Percentiles rank a stretch among this genome's conserved stretches.
phyloP scores from a whole-genome alignment of 2,329 filamentous ascomycete genomes.

The Aspergillus sergii region DNA sequence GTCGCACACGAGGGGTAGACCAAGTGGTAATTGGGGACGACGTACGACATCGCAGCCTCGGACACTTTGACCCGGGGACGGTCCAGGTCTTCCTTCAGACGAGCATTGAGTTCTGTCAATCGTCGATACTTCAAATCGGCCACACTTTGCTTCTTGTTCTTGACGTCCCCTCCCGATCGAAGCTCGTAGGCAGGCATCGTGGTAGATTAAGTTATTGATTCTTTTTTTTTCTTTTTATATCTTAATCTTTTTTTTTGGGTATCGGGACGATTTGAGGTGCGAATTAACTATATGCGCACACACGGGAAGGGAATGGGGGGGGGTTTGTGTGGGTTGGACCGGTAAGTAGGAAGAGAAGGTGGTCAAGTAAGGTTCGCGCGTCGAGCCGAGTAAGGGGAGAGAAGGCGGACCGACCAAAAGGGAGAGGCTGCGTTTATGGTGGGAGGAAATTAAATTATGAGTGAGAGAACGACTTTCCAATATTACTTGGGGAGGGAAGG shows the following conservation, averaged over 20 bases:
- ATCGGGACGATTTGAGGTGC: not conserved
- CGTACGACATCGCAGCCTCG: conserved; percentile 84
- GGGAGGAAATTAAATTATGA: conserved; percentile 6
- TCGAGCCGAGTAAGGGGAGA: conserved; percentile 9
- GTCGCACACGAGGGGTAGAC: conserved; percentile 7
- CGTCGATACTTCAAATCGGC: conserved; percentile 95
- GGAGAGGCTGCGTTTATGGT: not conserved
- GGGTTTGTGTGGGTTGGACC: conserved; percentile 1
- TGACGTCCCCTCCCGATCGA: conserved; percentile 65
- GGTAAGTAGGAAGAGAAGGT: not conserved
- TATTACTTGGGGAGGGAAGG: not conserved
- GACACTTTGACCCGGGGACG: conserved; percentile 94
- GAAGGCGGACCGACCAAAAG: conserved; percentile 9
- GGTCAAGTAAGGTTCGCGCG: conserved; percentile 14
- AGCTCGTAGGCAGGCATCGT: conserved; percentile 67
- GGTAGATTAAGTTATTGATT: conserved; percentile 2
- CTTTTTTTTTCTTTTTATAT: not conserved
- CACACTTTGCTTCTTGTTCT: conserved; percentile 99
- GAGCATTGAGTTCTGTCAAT: conserved; percentile 94
- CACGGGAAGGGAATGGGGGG: conserved; percentile 6
- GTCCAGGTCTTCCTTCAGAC: conserved; percentile 92
- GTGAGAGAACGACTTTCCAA: conserved; percentile 4
- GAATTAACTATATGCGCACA: conserved; percentile 36
- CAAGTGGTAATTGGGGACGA: conserved; percentile 17
- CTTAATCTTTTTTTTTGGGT: not conserved